Percentiles rank a stretch among this genome's conserved stretches.
phyloP scores from a whole-genome alignment of 2,329 filamentous ascomycete genomes.

The Aspergillus spinulosporus region DNA sequence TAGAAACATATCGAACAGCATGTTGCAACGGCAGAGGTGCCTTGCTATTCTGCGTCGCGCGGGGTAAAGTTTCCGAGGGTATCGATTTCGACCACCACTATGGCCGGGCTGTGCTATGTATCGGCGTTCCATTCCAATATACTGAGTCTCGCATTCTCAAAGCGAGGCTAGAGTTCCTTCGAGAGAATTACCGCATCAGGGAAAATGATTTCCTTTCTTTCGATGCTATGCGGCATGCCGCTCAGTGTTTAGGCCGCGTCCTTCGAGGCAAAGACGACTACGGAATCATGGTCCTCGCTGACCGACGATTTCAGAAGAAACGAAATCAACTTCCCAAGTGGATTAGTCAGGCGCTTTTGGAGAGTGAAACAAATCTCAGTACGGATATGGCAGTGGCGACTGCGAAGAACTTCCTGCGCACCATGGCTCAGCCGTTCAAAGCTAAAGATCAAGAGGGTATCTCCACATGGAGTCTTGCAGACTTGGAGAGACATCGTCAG shows the following conservation, averaged over 20 bases:
- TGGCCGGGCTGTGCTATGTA: conserved; percentile 90
- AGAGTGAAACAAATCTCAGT: conserved; percentile 84
- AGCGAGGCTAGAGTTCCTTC: conserved; percentile 90
- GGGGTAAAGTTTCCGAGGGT: conserved; percentile 95
- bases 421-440: conserved; percentile 89
- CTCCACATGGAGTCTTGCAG: conserved; percentile 82
- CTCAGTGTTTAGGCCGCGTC: conserved; percentile 92
- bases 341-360: conserved; percentile 86
- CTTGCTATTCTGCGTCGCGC: conserved; percentile 88
- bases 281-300: conserved; percentile 98
- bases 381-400: conserved; percentile 92
- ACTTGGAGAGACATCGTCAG: conserved; percentile 67
- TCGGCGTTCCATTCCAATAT: conserved; percentile 97
- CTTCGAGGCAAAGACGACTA: conserved; percentile 97
- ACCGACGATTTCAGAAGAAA: conserved; percentile 91
- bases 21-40: conserved; percentile 96
- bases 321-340: conserved; percentile 88
- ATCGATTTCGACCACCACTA: conserved; percentile 99
- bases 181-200: conserved; percentile 93
- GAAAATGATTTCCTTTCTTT: conserved; percentile 98
- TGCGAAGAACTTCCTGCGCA: conserved; percentile 83
- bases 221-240: conserved; percentile 98
- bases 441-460: conserved; percentile 84
- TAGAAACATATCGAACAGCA: conserved; percentile 95
- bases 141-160: conserved; percentile 97